These are phyloP conservation scores for Monilinia laxa DNA, from an alignment of 2,329 filamentous ascomycete species.

Conservation along the genomic window DNA sequence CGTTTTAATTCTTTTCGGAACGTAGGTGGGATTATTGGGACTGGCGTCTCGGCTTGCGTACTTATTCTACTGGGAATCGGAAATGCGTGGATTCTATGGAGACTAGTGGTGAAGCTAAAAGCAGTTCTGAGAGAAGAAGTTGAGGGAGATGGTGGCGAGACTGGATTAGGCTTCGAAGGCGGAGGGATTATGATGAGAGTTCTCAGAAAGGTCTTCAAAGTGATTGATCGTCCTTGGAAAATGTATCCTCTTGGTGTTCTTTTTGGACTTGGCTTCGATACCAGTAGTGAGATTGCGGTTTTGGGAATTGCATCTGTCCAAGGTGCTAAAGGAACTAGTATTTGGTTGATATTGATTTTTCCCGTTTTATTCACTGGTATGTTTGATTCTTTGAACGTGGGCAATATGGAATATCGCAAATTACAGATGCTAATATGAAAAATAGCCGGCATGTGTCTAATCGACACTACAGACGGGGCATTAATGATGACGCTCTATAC, in stretches of 20 bases:
- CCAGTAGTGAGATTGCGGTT: slow-evolving; percentile 88
- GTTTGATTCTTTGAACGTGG: slow-evolving; percentile 29
- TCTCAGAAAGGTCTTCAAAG: slow-evolving; percentile 72
- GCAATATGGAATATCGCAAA: too few relatives aligned
- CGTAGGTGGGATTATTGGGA: slow-evolving; percentile 86
- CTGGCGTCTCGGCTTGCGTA: slow-evolving; percentile 79
- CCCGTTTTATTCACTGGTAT: slow-evolving; percentile 82
- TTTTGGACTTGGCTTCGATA: slow-evolving; percentile 93
- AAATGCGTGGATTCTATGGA: slow-evolving; percentile 83
- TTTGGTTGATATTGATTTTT: slow-evolving; percentile 94
- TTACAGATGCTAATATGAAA: neutral
- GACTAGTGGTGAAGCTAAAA: slow-evolving; percentile 67
- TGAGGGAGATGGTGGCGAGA: slow-evolving; percentile 32
- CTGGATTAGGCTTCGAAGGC: slow-evolving; percentile 66
- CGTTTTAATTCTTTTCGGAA: slow-evolving; percentile 77
- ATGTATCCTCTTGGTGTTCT: slow-evolving; percentile 90
- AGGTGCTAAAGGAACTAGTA: slow-evolving; percentile 77
- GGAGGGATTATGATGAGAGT: slow-evolving; percentile 71
- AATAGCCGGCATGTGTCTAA: slow-evolving; percentile 84
- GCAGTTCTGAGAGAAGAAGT: slow-evolving; percentile 52
- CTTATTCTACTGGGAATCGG: slow-evolving; percentile 78
- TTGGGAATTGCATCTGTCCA: slow-evolving; percentile 88
- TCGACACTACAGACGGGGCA: slow-evolving; percentile 90
- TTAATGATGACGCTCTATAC: slow-evolving; percentile 95
- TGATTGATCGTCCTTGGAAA: slow-evolving; percentile 81